These are phyloP conservation scores for Russula dissimulans DNA, from an alignment of 768 basidiomycete species.

Conservation along the genomic window DNA sequence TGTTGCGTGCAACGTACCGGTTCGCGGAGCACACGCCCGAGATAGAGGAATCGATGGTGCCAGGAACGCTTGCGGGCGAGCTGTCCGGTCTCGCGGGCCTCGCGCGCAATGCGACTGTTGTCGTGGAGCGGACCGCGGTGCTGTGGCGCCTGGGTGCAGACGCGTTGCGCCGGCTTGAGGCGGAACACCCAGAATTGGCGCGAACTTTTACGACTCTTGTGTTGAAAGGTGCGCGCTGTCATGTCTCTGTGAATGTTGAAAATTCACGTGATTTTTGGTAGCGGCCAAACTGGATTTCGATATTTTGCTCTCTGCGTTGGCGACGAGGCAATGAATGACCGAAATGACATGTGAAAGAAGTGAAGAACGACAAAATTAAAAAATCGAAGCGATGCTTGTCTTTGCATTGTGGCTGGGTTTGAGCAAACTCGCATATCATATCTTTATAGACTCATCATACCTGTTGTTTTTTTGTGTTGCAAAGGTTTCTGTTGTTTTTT, in stretches of 20 bases:
- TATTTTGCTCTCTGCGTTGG: slow-evolving; percentile 48
- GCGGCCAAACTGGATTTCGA: slow-evolving; percentile 61
- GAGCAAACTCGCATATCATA: not conserved
- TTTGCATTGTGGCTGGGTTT: not conserved
- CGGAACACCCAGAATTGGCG: slow-evolving; percentile 59
- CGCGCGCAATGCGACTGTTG: slow-evolving; percentile 76
- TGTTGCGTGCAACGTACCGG: slow-evolving; percentile 70
- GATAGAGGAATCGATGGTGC: slow-evolving; percentile 88
- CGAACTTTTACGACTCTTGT: slow-evolving; percentile 56
- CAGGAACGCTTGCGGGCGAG: slow-evolving; percentile 89
- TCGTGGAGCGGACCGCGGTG: slow-evolving; percentile 67
- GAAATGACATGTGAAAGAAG: not conserved
- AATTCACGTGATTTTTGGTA: slow-evolving; percentile 20
- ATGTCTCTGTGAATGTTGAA: not conserved
- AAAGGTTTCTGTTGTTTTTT: too few species aligned
- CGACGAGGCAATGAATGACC: slow-evolving; percentile 28
- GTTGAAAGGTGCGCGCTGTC: slow-evolving; percentile 50
- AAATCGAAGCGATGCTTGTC: not conserved
- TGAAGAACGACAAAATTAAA: not conserved
- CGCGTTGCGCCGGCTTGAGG: slow-evolving; percentile 52
- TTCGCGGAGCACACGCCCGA: slow-evolving; percentile 59
- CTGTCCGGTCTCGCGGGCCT: slow-evolving; percentile 73
- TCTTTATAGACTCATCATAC: not conserved
- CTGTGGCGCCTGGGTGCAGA: slow-evolving; percentile 71
- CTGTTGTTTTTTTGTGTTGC: too few species aligned